Conservation (phyloP, 805 yeast genomes). For the Pichia cephalocereana region DNA sequence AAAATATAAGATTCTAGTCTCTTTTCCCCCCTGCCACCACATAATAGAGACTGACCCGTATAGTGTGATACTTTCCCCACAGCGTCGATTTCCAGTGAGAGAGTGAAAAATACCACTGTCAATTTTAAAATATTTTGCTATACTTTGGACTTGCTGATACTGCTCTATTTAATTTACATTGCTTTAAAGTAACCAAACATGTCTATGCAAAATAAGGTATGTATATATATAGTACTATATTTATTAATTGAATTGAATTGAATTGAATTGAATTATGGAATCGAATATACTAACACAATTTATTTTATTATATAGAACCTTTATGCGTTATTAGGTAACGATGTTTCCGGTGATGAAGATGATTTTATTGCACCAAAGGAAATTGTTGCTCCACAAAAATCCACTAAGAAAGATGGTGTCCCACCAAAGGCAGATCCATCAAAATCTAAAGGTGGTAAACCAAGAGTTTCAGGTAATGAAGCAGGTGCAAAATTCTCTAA, state of each 20-base stretch:
- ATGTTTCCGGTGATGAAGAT: constrained; percentile 69
- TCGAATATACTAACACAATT: too few relatives aligned
- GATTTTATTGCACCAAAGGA: constrained; percentile 56
- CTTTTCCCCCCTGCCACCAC: too few relatives aligned
- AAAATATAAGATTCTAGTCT: too few relatives aligned
- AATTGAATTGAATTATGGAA: too few relatives aligned
- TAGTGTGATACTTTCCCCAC: too few relatives aligned
- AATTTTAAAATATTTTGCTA: too few relatives aligned
- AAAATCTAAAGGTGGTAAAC: constrained; percentile 61
- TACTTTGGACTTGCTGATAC: too few relatives aligned
- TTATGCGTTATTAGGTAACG: constrained; percentile 79
- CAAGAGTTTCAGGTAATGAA: constrained; percentile 77
- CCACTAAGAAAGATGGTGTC: constrained; percentile 79
- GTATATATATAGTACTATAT: not conserved
- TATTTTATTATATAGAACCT: constrained; percentile 59
- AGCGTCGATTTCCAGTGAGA: too few relatives aligned
- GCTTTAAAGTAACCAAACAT: not conserved
- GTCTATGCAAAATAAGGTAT: constrained; percentile 17
- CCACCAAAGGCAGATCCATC: constrained; percentile 75
- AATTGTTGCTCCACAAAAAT: constrained; percentile 70
- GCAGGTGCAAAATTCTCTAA: constrained; percentile 70
- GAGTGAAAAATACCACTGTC: too few relatives aligned
- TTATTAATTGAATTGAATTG: too few relatives aligned
- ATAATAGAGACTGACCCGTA: too few relatives aligned
- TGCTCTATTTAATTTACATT: not conserved